Conservation (phyloP, 345 rosid species). For the Balakata baccata region DNA sequence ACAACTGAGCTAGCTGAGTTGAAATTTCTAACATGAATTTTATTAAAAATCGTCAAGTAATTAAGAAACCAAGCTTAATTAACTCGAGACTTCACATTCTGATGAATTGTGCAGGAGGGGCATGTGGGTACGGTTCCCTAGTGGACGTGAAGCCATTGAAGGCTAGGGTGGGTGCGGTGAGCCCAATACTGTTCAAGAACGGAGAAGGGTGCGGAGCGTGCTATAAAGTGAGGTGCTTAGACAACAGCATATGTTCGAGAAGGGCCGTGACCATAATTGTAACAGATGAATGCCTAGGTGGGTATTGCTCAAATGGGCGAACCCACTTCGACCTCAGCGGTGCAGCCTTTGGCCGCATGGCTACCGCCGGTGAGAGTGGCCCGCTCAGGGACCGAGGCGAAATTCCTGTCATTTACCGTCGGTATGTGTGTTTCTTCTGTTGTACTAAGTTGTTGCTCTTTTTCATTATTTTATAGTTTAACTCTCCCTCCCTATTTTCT, state of each 20-base stretch:
- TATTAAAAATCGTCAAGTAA: not conserved
- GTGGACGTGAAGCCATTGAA: slow-evolving; percentile 82
- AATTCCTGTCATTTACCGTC: slow-evolving; percentile 53
- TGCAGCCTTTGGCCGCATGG: slow-evolving; percentile 92
- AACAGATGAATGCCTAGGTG: slow-evolving; percentile 84
- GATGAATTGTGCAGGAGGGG: slow-evolving; percentile 58
- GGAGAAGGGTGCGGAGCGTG: slow-evolving; percentile 98
- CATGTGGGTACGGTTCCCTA: slow-evolving; percentile 88
- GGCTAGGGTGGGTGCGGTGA: slow-evolving; percentile 92
- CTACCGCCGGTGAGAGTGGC: slow-evolving; percentile 54
- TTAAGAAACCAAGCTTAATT: not conserved
- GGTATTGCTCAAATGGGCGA: slow-evolving; percentile 54
- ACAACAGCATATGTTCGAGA: slow-evolving; percentile 68
- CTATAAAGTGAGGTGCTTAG: slow-evolving; percentile 75
- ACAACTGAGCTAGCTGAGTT: no score
- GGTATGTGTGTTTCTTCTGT: slow-evolving; percentile 47
- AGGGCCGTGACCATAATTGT: slow-evolving; percentile 87
- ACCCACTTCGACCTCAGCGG: slow-evolving; percentile 94
- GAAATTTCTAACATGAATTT: no score
- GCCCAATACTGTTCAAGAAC: slow-evolving; percentile 68
- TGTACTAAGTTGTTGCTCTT: not conserved
- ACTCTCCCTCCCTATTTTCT: no score
- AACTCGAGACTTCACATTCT: not conserved
- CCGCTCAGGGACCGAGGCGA: slow-evolving; percentile 77
- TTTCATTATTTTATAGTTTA: no score